A percentile compares a stretch with the other conserved stretches of the same genome.
Evolutionary conservation across 257 asterid species (phyloP).

Genomic region (Fraxinus pennsylvanica): DNA sequence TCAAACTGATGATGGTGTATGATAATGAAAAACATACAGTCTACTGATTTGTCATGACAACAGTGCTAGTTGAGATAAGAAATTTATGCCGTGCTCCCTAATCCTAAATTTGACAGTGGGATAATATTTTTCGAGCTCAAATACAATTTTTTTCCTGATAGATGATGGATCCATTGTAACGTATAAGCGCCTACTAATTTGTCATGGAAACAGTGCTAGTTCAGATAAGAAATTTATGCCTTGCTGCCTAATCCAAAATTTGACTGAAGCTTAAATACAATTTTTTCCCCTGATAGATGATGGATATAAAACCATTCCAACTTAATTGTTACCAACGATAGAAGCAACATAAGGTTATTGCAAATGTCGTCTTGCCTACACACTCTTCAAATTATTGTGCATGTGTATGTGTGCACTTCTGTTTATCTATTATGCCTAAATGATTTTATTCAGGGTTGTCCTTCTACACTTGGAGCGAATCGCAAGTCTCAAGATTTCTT

Average conservation of each 20-base stretch:
- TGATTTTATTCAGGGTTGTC: constrained; percentile 73
- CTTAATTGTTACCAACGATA: background rate
- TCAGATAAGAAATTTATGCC: background rate
- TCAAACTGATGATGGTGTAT: background rate
- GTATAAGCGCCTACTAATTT: background rate
- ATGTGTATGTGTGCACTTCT: background rate
- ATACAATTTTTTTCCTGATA: background rate
- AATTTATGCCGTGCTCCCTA: background rate
- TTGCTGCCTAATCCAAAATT: background rate
- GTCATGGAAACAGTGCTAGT: background rate
- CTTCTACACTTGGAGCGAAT: constrained; percentile 93
- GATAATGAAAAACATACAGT: background rate
- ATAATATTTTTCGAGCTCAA: background rate
- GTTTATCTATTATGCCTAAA: constrained; percentile 25
- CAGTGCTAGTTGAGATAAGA: background rate
- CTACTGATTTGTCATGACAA: background rate
- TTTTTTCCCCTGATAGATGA: background rate
- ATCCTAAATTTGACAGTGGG: background rate
- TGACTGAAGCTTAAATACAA: background rate
- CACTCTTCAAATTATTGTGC: constrained; percentile 2
- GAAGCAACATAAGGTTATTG: background rate
- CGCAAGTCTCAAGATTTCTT: constrained; percentile 96
- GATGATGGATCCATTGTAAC: background rate
- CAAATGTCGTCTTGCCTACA: constrained; percentile 11
- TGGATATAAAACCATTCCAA: background rate